Percentiles rank a stretch among this genome's conserved stretches.
These are phyloP conservation scores for Phytopythium vexans DNA, from an alignment of 352 stramenopile genomes.

Conservation along the genomic window DNA sequence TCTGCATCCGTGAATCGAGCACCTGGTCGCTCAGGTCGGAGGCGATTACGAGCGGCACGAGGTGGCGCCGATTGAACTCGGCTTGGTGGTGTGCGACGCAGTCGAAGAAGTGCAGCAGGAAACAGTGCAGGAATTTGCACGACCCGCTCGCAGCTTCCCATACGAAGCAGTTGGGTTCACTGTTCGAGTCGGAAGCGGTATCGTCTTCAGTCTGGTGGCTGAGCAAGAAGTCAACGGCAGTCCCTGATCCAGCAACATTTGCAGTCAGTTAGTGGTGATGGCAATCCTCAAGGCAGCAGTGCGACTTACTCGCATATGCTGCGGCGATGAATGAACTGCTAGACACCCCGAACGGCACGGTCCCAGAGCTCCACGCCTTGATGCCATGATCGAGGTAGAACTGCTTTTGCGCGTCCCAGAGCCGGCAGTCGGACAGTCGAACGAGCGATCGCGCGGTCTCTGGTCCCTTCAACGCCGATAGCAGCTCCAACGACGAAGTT, in stretches of 20 bases:
- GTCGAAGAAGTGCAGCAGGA: constrained; percentile 60
- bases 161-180: constrained; percentile 67
- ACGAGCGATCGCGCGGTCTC: not conserved
- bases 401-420: constrained; percentile 78
- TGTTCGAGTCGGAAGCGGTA: no score
- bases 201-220: constrained; percentile 3
- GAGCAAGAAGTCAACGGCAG: constrained; percentile 49
- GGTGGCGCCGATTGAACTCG: constrained; percentile 17
- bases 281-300: constrained; percentile 2
- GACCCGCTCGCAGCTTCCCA: constrained; percentile 80
- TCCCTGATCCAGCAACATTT: constrained; percentile 6
- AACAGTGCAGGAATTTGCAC: constrained; percentile 78
- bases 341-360: constrained; percentile 77
- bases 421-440: constrained; percentile 46
- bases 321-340: constrained; percentile 73
- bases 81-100: constrained; percentile 2
- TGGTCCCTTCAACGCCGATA: not conserved
- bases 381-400: constrained; percentile 82
- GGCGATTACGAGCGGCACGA: constrained; percentile 61
- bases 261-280: not conserved
- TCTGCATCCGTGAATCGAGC: constrained; percentile 48
- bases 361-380: constrained; percentile 61
- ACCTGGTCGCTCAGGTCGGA: constrained; percentile 76
- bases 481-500: not conserved
- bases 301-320: constrained; percentile 52